These are phyloP conservation scores for Eucalyptus sideroxylon DNA, from an alignment of 345 rosid genomes.

Conservation along the genomic window DNA sequence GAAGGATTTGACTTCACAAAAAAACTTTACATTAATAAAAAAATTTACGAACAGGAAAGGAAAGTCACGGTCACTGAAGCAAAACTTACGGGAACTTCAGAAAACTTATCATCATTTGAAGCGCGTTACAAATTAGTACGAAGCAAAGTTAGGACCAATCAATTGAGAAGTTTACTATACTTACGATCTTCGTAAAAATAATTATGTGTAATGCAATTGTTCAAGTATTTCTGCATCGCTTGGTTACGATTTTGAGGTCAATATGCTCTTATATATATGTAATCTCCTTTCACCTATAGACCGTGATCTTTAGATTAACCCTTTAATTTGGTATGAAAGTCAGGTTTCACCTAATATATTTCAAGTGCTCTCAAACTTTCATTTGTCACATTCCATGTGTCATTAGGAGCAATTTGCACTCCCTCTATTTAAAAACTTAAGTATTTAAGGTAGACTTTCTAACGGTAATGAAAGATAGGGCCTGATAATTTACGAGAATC, in stretches of 20 bases:
- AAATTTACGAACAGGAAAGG: not conserved
- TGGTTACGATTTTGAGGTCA: not conserved
- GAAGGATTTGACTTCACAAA: not conserved
- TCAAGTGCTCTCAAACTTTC: fast-evolving
- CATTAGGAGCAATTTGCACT: not conserved
- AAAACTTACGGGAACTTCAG: not conserved
- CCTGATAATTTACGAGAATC: not conserved
- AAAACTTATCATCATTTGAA: not conserved
- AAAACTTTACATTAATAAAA: not conserved
- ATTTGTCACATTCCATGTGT: not conserved
- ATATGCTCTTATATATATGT: too few species aligned
- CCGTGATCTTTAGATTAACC: too few species aligned
- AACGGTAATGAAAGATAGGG: not conserved
- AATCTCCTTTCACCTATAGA: not conserved
- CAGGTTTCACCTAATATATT: not conserved
- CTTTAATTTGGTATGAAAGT: too few species aligned
- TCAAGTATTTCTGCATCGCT: too few species aligned
- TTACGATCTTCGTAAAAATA: too few species aligned
- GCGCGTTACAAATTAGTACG: not conserved
- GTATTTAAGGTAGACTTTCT: not conserved
- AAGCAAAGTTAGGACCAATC: not conserved
- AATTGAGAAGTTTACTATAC: too few species aligned
- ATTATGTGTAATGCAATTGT: too few species aligned
- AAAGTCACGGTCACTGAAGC: not conserved
- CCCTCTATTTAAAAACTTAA: not conserved